Conservation (phyloP, 768 basidiomycete genomes). For the Hypholoma fasciculare region DNA sequence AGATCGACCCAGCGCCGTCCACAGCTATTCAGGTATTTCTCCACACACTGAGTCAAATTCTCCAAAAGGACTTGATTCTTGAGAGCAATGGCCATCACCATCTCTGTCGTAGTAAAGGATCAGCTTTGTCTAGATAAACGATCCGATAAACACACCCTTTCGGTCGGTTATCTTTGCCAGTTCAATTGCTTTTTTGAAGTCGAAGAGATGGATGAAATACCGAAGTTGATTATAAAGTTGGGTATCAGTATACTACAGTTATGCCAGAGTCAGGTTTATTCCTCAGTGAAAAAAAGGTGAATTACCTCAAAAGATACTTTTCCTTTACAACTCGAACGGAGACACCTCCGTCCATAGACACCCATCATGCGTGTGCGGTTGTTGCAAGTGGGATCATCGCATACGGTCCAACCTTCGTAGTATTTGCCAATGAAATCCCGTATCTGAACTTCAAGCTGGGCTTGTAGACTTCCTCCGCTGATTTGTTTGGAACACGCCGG, state of each 20-base stretch:
- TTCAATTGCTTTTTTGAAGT: constrained; percentile 61
- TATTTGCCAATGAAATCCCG: constrained; percentile 75
- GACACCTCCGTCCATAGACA: constrained; percentile 84
- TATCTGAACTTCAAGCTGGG: constrained; percentile 88
- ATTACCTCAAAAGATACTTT: constrained; percentile 75
- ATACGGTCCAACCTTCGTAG: constrained; percentile 88
- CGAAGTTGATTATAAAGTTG: constrained; percentile 89
- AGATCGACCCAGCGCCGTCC: constrained; percentile 92
- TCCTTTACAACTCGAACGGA: constrained; percentile 69
- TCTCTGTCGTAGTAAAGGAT: background rate
- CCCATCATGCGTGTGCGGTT: constrained; percentile 91
- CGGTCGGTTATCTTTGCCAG: constrained; percentile 46
- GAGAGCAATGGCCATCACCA: constrained; percentile 43
- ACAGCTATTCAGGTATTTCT: constrained; percentile 83
- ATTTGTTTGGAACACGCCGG: constrained; percentile 60
- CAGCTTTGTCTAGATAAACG: background rate
- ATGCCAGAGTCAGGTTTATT: background rate
- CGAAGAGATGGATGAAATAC: constrained; percentile 80
- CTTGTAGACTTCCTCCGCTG: constrained; percentile 61
- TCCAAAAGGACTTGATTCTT: constrained; percentile 54
- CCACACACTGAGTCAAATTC: constrained; percentile 55
- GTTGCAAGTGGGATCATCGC: constrained; percentile 84
- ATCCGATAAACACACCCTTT: constrained; percentile 30
- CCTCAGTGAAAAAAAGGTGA: constrained; percentile 2
- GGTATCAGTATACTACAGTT: constrained; percentile 73